Base-by-base conservation (phyloP, 129 eudicot species). In the Pittosporum tobira region DNA sequence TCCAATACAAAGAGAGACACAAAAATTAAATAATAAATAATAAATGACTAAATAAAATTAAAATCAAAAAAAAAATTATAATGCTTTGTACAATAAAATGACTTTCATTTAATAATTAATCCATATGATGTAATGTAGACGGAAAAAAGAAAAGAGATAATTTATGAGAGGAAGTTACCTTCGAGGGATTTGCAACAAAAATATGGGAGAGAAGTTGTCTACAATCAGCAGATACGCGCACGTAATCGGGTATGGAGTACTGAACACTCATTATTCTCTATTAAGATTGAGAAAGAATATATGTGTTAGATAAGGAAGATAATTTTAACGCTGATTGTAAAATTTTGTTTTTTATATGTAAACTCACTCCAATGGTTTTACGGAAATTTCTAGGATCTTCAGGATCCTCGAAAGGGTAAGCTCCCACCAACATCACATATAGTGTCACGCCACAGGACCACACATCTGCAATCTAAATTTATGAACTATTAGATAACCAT, bases 381-480 rank as follows among this genome's bases (percentile, higher is more conserved):
- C 84, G 84, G 59, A 81, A 81, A 71, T 81, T 73, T 54, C 84
- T 66, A 67, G 88, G 84, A 70, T 81, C 88, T 63, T 75, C 73
- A 15, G 81, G 84, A 59, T 81, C 88, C 75, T 81, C 84, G 22
- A 81, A 81, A 71, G 88, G 88, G 69, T 79, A 81, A 40, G 81
- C 80, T 60, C 88, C 84, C 24, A 81, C 88, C 30, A 81, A 70
- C 88, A 81, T 77, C 61, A 77, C 88, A 42, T 77, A 81, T 24
- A 81, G 78, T 36, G 88, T 81, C 75, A 81, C 88, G 11, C 88
- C 88, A 59, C 84, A 73, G n/a, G 88, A 81, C 88, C 88, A 81
- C 61, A 81, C 88, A 77, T 81, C 88, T 63, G 88, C 84, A 77
- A 77, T 77, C 88, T 81, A 72, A 59, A 66, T 31, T 9, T 52